A percentile compares a stretch with the other conserved stretches of the same genome.
phyloP scores from a whole-genome alignment of 495 filamentous ascomycete species.

The Oleoguttula mirabilis region DNA sequence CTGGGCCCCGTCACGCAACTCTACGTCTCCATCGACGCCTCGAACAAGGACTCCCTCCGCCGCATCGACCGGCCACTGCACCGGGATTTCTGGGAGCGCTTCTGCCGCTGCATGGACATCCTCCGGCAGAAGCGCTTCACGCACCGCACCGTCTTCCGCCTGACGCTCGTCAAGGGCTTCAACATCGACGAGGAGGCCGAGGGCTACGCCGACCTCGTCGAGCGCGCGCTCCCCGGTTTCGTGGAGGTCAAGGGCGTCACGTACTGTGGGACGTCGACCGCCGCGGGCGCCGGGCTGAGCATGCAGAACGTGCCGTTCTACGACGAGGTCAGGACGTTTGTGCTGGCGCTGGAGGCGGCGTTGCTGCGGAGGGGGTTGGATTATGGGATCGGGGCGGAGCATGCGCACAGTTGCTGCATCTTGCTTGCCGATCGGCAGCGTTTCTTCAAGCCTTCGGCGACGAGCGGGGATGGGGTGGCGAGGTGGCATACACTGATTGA shows the following conservation, averaged over 20 bases:
- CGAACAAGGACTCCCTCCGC: constrained; percentile 73
- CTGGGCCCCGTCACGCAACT: constrained; percentile 80
- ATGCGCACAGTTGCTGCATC: constrained; percentile 87
- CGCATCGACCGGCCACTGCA: constrained; percentile 85
- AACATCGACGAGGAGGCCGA: constrained; percentile 87
- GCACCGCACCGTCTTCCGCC: constrained; percentile 87
- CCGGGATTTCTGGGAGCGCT: constrained; percentile 94
- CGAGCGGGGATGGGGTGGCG: constrained; percentile 38
- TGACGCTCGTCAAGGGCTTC: constrained; percentile 92
- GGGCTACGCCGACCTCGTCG: constrained; percentile 83
- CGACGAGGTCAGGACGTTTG: constrained; percentile 72
- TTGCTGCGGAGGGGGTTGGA: constrained; percentile 53
- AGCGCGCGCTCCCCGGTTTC: constrained; percentile 73
- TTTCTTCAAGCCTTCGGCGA: constrained; percentile 36
- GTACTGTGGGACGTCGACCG: constrained; percentile 82
- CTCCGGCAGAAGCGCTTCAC: constrained; percentile 64
- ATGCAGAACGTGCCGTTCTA: constrained; percentile 98
- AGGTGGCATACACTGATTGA: constrained; percentile 89
- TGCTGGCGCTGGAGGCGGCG: constrained; percentile 54
- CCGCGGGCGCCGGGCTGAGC: constrained; percentile 66
- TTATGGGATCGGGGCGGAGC: constrained; percentile 90
- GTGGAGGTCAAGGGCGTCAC: constrained; percentile 95
- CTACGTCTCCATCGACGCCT: constrained; percentile 91
- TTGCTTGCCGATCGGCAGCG: constrained; percentile 61
- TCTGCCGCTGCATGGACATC: constrained; percentile 81